Base-by-base conservation (phyloP, 2,329 filamentous ascomycete genomes). In the Colletotrichum graminicola region DNA sequence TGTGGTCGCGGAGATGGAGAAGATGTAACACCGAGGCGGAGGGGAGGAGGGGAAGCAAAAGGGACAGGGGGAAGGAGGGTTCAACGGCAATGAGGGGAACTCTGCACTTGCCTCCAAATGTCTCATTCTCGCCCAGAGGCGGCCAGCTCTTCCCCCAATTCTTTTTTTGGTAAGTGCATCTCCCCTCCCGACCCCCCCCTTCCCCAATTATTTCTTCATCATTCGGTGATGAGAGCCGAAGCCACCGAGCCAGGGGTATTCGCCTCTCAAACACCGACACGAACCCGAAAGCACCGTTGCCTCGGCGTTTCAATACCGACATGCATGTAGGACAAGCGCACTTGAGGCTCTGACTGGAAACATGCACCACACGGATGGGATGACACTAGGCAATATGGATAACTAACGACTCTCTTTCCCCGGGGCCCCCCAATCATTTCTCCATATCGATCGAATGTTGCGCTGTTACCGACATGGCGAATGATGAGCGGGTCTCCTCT, bases 291-390 rank as follows among this genome's bases (percentile, higher is more conserved):
- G 0, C 2, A 16, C 54, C 68, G 14, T 18, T 4, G 8, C 49
- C 32, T 72, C 70, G 70, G 70, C 5, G 1, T 11, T 0, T 0
- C 0, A 45, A 65, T 1, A 70, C 70, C 70, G 70, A 72, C 2
- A 0, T 56, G 61, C 70, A 66, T 49, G 43, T 8, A 5, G 43
- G n/a, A n/a, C n/a, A 4, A 21, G 5, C 6, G 11, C 57, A 70
- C 45, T 69, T 72, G 69, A 32, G 69, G 69, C 69, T 72, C 69
- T 65, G 69, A 61, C 66, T 26, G 21, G 47, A 70, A 60, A 57
- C 68, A 67, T 63, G 51, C 67, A 71, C 67, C 57, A 71, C 59
- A 52, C 67, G 67, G 67, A 67, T 67, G 56, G 47, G 51, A 67
- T 71, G 63, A 57, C 64, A 67, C 67, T 57, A 51, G 14, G 26